Evolutionary conservation across 1,139 yeast genomes (phyloP).

Genomic region (Candida glucosophila): DNA sequence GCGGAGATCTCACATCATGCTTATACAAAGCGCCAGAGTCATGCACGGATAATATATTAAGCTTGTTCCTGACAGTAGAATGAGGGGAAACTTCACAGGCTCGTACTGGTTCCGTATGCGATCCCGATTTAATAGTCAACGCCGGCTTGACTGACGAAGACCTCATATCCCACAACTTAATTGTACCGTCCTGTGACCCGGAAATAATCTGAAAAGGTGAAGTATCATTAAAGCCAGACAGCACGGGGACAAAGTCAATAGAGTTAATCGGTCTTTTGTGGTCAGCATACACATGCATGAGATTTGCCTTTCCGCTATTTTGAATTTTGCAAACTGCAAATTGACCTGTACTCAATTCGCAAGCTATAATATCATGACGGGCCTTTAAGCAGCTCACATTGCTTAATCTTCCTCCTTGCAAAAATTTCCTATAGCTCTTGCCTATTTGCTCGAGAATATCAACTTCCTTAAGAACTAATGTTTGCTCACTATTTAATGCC

Average conservation of each 20-base stretch:
- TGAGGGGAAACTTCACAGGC: slow-evolving; percentile 55
- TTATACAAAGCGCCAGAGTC: slow-evolving; percentile 84
- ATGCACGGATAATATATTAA: slow-evolving; percentile 52
- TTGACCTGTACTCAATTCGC: slow-evolving; percentile 35
- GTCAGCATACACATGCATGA: slow-evolving; percentile 46
- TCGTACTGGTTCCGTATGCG: slow-evolving; percentile 58
- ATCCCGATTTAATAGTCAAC: slow-evolving; percentile 32
- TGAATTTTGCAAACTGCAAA: slow-evolving; percentile 25
- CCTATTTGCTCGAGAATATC: slow-evolving; percentile 37
- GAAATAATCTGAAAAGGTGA: slow-evolving; percentile 57
- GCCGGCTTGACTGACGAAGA: slow-evolving; percentile 37
- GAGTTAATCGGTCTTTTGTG: slow-evolving; percentile 80
- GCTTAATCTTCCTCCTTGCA: slow-evolving; percentile 27
- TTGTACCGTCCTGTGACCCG: slow-evolving; percentile 88
- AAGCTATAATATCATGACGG: slow-evolving; percentile 26
- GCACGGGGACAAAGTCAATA: slow-evolving; percentile 44
- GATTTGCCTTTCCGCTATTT: slow-evolving; percentile 28
- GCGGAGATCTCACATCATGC: slow-evolving; percentile 59
- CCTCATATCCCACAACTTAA: slow-evolving; percentile 84
- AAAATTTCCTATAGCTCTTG: slow-evolving; percentile 34
- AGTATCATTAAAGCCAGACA: slow-evolving; percentile 23
- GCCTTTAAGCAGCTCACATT: slow-evolving; percentile 35
- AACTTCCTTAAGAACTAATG: slow-evolving; percentile 27
- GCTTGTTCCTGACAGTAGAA: slow-evolving; percentile 21
- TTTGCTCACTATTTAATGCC: slow-evolving; percentile 33